Percentiles rank a stretch among this genome's conserved stretches.
Conservation (phyloP, 441 rosid species). For the Erysimum cheiri region DNA sequence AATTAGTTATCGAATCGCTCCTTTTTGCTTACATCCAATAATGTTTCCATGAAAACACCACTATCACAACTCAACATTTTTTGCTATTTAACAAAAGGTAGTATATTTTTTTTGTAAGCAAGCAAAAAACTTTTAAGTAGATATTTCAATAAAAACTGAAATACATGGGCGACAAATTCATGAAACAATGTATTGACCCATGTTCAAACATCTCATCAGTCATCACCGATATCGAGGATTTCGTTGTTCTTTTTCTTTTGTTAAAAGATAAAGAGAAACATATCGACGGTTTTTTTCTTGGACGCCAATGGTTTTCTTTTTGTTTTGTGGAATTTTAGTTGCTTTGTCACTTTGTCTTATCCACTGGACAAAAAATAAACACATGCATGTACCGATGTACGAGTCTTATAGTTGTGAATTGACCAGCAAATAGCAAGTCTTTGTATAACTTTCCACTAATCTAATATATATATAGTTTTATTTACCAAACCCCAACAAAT, state of each 20-base stretch:
- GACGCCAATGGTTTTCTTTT: not conserved
- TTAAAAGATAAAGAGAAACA: not conserved
- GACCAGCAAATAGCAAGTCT: not conserved
- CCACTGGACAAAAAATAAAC: not conserved
- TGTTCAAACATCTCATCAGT: slow-evolving; percentile 17
- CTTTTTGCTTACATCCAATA: not conserved
- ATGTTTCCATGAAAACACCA: not conserved
- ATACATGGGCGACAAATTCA: not conserved
- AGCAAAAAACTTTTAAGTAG: too few species aligned
- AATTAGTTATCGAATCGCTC: not conserved
- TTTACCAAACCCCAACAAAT: too few species aligned
- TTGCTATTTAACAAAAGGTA: not conserved
- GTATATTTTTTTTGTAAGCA: too few species aligned
- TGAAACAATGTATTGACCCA: not conserved
- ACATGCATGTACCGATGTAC: slow-evolving; percentile 13
- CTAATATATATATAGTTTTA: not conserved
- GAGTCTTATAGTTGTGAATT: slow-evolving; percentile 6
- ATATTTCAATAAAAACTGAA: not conserved
- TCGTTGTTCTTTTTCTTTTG: not conserved
- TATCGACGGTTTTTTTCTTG: not conserved
- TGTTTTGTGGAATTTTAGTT: slow-evolving; percentile 14
- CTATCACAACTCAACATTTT: not conserved
- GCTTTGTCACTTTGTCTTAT: slow-evolving; percentile 8
- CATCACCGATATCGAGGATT: not conserved
- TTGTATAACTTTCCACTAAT: not conserved